Conservation (phyloP, 2,329 filamentous ascomycete genomes). For the Stemphylium lycopersici region DNA sequence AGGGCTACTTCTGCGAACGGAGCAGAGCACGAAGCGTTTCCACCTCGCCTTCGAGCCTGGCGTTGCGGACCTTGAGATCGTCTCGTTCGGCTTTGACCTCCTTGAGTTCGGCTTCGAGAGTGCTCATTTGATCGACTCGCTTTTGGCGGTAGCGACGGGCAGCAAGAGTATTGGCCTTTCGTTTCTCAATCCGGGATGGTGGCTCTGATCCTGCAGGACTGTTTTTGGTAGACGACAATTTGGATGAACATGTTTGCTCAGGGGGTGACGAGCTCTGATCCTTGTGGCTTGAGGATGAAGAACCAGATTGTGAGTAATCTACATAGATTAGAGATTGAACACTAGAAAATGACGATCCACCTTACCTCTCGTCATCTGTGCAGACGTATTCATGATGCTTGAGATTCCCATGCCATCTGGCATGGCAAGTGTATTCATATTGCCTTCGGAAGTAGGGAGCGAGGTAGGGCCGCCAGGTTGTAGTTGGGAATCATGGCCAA, state of each 20-base stretch:
- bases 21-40: slow-evolving; percentile 61
- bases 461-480: slow-evolving; percentile 19
- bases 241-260: slow-evolving; percentile 30
- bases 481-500: slow-evolving; percentile 30
- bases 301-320: slow-evolving; percentile 37
- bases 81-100: slow-evolving; percentile 67
- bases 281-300: slow-evolving; percentile 33
- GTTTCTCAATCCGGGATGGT: slow-evolving; percentile 56
- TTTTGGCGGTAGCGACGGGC: slow-evolving; percentile 74
- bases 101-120: slow-evolving; percentile 65
- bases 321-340: slow-evolving; percentile 16
- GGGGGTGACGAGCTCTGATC: slow-evolving; percentile 34
- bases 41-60: slow-evolving; percentile 69
- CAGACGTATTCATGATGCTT: slow-evolving; percentile 26
- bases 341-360: background rate
- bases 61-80: slow-evolving; percentile 66
- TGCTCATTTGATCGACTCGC: slow-evolving; percentile 68
- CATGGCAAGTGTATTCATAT: slow-evolving; percentile 26
- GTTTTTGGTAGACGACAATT: slow-evolving; percentile 32
- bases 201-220: slow-evolving; percentile 28
- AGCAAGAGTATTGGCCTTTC: slow-evolving; percentile 72
- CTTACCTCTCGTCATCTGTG: slow-evolving; percentile 37
- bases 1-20: slow-evolving; percentile 49
- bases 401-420: slow-evolving; percentile 19
- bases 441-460: slow-evolving; percentile 19